Evolutionary conservation across 495 filamentous ascomycete species (phyloP).

Genomic region (Penicillium lagena): DNA sequence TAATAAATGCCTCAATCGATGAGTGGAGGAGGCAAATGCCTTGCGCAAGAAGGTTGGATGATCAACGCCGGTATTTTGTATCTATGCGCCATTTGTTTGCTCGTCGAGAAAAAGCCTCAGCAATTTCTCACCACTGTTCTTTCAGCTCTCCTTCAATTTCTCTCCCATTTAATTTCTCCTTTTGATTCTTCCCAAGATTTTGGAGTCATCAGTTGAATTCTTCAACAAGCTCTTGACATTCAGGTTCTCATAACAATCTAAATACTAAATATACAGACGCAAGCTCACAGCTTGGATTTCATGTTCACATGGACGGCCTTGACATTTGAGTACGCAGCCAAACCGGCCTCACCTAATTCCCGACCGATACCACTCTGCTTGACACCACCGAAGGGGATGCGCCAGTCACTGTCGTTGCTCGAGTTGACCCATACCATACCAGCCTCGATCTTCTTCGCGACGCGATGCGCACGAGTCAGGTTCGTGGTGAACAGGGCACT

Average conservation of each 20-base stretch:
- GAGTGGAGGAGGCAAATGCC: too few relatives aligned
- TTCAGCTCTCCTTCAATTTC: too few relatives aligned
- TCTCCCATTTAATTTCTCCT: too few relatives aligned
- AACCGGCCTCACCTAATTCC: conserved; percentile 75
- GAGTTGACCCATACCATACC: conserved; percentile 55
- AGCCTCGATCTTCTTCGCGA: conserved; percentile 43
- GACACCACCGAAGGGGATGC: conserved; percentile 83
- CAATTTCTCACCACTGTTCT: too few relatives aligned
- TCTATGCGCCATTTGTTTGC: too few relatives aligned
- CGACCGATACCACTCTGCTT: conserved; percentile 90
- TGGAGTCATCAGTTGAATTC: too few relatives aligned
- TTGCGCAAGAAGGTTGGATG: too few relatives aligned
- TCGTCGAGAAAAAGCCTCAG: too few relatives aligned
- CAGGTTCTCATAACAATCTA: not conserved
- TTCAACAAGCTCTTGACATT: too few relatives aligned
- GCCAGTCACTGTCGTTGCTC: conserved; percentile 62
- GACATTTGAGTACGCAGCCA: conserved; percentile 68
- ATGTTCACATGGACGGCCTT: conserved; percentile 73
- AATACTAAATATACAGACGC: not conserved
- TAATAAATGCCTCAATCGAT: too few relatives aligned
- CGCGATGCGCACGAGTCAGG: conserved; percentile 36
- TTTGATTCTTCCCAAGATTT: too few relatives aligned
- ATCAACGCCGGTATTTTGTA: too few relatives aligned
- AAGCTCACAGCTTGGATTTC: conserved; percentile 20
- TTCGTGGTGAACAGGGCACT: conserved; percentile 44